These are phyloP conservation scores for Ricinus communis DNA, from an alignment of 345 rosid species.

Conservation along the genomic window DNA sequence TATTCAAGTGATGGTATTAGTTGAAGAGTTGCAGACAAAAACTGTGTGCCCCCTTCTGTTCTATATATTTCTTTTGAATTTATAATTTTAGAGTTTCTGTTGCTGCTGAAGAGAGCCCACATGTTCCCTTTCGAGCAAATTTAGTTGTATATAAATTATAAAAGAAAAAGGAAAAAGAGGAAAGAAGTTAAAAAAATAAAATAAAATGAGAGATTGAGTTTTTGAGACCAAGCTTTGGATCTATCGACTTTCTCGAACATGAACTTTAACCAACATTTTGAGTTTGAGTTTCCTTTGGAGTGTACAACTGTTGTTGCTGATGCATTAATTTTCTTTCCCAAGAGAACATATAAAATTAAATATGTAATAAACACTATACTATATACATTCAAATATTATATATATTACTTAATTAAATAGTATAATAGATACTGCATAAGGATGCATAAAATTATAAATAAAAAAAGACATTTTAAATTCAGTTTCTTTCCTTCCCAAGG, in stretches of 20 bases:
- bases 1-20: conserved; percentile 23
- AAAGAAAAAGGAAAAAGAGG: conserved; percentile 1
- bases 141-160: background rate
- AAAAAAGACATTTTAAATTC: conserved; percentile 7
- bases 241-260: conserved; percentile 42
- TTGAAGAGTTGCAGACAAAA: conserved; percentile 27
- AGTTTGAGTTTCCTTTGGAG: conserved; percentile 26
- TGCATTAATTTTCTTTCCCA: conserved; percentile 38
- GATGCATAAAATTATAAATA: conserved; percentile 12
- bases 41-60: conserved; percentile 16
- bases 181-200: too few relatives aligned
- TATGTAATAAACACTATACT: background rate
- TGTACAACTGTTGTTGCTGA: conserved; percentile 33
- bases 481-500: conserved; percentile 35
- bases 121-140: conserved; percentile 35
- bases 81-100: background rate
- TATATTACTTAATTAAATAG: background rate
- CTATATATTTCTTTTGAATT: background rate
- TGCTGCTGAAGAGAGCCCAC: conserved; percentile 58
- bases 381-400: background rate
- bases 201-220: conserved; percentile 8
- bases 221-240: conserved; percentile 45
- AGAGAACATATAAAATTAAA: conserved; percentile 10
- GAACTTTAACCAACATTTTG: conserved; percentile 25
- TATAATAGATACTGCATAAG: background rate